These are phyloP conservation scores for Serendipita vermifera DNA, from an alignment of 768 basidiomycete genomes.

Conservation along the genomic window DNA sequence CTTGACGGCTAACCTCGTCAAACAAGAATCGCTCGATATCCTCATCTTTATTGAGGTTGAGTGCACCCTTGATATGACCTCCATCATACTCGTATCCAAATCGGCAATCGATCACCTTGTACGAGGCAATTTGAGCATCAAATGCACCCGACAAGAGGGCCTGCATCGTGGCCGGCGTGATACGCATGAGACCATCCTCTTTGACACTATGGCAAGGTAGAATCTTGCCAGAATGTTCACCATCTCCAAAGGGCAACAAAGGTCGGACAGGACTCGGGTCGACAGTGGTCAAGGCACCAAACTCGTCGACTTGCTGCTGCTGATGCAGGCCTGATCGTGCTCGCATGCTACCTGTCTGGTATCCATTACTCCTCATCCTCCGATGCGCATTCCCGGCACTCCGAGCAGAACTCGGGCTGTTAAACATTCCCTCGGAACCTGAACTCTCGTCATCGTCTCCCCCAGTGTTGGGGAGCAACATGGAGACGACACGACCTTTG, in stretches of 20 bases:
- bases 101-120: slow-evolving; percentile 84
- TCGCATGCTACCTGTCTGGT: slow-evolving; percentile 64
- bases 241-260: slow-evolving; percentile 70
- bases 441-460: not conserved
- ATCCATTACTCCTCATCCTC: slow-evolving; percentile 26
- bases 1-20: slow-evolving; percentile 21
- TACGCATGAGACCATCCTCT: slow-evolving; percentile 92
- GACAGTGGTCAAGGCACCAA: slow-evolving; percentile 34
- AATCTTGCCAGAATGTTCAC: slow-evolving; percentile 85
- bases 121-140: slow-evolving; percentile 48
- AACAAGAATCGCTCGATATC: slow-evolving; percentile 75
- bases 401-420: not conserved
- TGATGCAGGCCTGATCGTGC: slow-evolving; percentile 72
- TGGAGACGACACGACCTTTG: not conserved
- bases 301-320: slow-evolving; percentile 55
- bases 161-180: slow-evolving; percentile 64
- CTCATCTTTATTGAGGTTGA: slow-evolving; percentile 76
- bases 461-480: not conserved
- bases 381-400: slow-evolving; percentile 23
- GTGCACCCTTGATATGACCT: slow-evolving; percentile 82
- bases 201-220: slow-evolving; percentile 86
- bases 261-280: slow-evolving; percentile 16
- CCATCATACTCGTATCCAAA: slow-evolving; percentile 95
- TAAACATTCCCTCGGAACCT: not conserved
- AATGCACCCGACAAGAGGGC: slow-evolving; percentile 64